Conservation (phyloP, 768 basidiomycete genomes). For the Clitopilus hobsonii region DNA sequence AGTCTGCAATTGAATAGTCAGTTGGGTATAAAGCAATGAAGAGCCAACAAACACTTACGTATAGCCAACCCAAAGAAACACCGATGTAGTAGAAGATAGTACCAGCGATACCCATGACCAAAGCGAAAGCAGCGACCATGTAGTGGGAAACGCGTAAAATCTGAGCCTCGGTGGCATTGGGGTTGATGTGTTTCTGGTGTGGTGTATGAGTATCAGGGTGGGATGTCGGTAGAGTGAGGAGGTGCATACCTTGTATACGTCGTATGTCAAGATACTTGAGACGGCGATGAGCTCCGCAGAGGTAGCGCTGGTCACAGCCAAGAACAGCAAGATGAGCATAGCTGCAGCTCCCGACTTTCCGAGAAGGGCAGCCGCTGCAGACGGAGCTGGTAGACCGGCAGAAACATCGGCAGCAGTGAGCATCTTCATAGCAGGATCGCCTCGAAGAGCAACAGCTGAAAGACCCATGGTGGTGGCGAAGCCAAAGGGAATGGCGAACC, state of each 20-base stretch:
- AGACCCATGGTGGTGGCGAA: conserved; percentile 88
- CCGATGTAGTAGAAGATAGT: conserved; percentile 88
- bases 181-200: conserved; percentile 71
- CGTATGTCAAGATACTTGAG: conserved; percentile 78
- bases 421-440: conserved; percentile 47
- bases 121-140: conserved; percentile 64
- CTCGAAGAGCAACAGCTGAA: conserved; percentile 76
- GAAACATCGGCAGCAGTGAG: conserved; percentile 62
- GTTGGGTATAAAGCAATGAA: background rate
- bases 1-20: conserved; percentile 36
- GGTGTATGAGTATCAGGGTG: background rate
- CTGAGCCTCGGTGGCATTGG: conserved; percentile 69
- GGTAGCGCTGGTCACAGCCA: conserved; percentile 83
- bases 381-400: conserved; percentile 83
- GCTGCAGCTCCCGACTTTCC: conserved; percentile 78
- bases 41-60: conserved; percentile 44
- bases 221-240: background rate
- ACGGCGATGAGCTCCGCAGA: conserved; percentile 92
- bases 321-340: conserved; percentile 76
- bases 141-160: conserved; percentile 65
- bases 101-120: conserved; percentile 81
- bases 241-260: conserved; percentile 65
- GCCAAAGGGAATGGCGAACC: conserved; percentile 86
- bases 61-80: conserved; percentile 92
- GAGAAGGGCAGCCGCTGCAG: conserved; percentile 78